Evolutionary conservation across 768 basidiomycete genomes (phyloP).

Genomic region (Auricularia heimuer): DNA sequence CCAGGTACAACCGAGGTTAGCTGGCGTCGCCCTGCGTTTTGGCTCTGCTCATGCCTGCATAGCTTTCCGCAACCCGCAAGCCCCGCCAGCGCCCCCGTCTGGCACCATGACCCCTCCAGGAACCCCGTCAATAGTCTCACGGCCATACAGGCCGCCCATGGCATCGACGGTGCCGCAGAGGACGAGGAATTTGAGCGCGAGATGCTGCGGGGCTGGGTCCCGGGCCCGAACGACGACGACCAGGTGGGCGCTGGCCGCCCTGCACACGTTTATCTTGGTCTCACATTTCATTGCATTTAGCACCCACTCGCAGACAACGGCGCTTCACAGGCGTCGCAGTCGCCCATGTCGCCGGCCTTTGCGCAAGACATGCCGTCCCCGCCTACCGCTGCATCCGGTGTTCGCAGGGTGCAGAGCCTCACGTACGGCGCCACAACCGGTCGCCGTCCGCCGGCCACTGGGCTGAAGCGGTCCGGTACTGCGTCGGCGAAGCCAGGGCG

Average conservation of each 20-base stretch:
- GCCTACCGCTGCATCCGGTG: slow-evolving; percentile 57
- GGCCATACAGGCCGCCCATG: slow-evolving; percentile 52
- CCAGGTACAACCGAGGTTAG: slow-evolving; percentile 66
- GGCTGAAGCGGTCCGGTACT: slow-evolving; percentile 69
- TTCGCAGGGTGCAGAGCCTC: slow-evolving; percentile 72
- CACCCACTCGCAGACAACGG: slow-evolving; percentile 43
- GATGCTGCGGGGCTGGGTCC: slow-evolving; percentile 37
- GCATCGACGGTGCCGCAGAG: slow-evolving; percentile 61
- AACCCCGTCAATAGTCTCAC: slow-evolving; percentile 66
- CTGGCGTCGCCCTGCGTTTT: not conserved
- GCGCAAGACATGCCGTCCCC: slow-evolving; percentile 49
- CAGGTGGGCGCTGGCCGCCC: slow-evolving; percentile 46
- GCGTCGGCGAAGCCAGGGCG: slow-evolving; percentile 15
- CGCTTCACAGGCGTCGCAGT: slow-evolving; percentile 35
- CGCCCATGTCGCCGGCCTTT: slow-evolving; percentile 60
- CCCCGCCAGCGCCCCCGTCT: slow-evolving; percentile 19
- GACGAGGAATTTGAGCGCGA: slow-evolving; percentile 81
- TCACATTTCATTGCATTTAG: slow-evolving; percentile 21
- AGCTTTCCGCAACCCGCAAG: slow-evolving; percentile 7
- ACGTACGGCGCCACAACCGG: slow-evolving; percentile 29
- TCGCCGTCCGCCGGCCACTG: slow-evolving; percentile 20
- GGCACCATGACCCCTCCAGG: slow-evolving; percentile 52
- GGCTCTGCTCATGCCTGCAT: slow-evolving; percentile 1
- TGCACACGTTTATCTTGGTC: slow-evolving; percentile 5
- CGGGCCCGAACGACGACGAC: slow-evolving; percentile 27